Evolutionary conservation across 345 rosid species (phyloP).

Genomic region (Hypericum androsaemum): DNA sequence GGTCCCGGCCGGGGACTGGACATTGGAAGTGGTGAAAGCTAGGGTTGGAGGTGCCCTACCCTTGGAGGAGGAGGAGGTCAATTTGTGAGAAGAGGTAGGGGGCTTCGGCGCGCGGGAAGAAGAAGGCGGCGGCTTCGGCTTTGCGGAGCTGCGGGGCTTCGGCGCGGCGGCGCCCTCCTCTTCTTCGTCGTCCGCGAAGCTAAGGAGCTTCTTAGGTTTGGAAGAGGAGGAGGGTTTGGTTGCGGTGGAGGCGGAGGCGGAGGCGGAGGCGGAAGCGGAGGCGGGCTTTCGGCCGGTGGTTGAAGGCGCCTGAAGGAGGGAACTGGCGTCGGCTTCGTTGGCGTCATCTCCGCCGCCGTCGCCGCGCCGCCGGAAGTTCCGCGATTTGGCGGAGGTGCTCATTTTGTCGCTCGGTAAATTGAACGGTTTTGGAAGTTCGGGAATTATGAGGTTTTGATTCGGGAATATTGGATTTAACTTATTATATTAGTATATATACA

Average conservation of each 20-base stretch:
- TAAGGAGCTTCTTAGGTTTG: constrained; percentile 70
- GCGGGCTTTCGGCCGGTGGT: background rate
- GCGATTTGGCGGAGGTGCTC: constrained; percentile 42
- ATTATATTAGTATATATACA: too few relatives aligned
- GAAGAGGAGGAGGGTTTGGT: constrained; percentile 18
- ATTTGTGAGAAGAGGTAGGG: constrained; percentile 48
- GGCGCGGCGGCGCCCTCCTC: constrained; percentile 20
- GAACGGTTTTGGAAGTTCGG: too few relatives aligned
- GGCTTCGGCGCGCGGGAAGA: constrained; percentile 34
- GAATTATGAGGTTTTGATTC: too few relatives aligned
- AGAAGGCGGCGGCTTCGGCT: constrained; percentile 13
- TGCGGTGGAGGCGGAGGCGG: constrained; percentile 1
- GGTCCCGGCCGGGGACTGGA: constrained; percentile 75
- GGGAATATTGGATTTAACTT: too few relatives aligned
- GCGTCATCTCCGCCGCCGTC: constrained; percentile 34
- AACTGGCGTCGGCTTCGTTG: constrained; percentile 12
- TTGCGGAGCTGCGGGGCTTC: constrained; percentile 18
- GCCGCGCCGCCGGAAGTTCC: constrained; percentile 75
- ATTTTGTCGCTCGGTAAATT: constrained; percentile 11
- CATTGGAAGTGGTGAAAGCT: constrained; percentile 43
- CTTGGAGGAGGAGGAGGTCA: constrained; percentile 39
- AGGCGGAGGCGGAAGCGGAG: constrained; percentile 1
- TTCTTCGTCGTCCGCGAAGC: constrained; percentile 83
- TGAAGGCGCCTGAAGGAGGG: constrained; percentile 1
- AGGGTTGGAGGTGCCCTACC: constrained; percentile 37